phyloP scores from a whole-genome alignment of 2,329 filamentous ascomycete genomes.

The Botrytis squamosa region DNA sequence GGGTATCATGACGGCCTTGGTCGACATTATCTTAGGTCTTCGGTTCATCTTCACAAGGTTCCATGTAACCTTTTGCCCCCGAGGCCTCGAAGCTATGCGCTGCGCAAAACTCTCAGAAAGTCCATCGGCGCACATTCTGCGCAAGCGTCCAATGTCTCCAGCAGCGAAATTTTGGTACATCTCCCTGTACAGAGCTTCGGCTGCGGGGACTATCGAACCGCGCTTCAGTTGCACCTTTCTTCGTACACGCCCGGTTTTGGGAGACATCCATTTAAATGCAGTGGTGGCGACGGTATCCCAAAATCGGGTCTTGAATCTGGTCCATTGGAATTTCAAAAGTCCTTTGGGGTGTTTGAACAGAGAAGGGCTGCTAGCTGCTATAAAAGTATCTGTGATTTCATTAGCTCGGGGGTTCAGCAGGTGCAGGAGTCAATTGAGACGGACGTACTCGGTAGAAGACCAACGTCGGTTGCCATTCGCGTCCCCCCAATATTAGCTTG shows the following conservation, averaged over 20 bases:
- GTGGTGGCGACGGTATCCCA: conserved; percentile 30
- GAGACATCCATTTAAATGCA: conserved; percentile 28
- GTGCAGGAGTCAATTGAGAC: conserved; percentile 7
- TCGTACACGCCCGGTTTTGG: conserved; percentile 17
- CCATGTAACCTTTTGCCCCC: conserved; percentile 50
- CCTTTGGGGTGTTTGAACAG: conserved; percentile 33
- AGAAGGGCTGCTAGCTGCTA: conserved; percentile 39
- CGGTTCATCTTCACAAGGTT: conserved; percentile 53
- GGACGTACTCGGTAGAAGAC: conserved; percentile 32
- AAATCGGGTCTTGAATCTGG: conserved; percentile 30
- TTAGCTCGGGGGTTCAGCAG: neutral
- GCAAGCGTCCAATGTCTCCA: conserved; percentile 53
- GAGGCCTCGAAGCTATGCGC: conserved; percentile 53
- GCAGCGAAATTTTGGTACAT: conserved; percentile 62
- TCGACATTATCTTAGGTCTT: conserved; percentile 44
- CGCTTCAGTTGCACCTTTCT: conserved; percentile 43
- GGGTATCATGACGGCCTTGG: conserved; percentile 52
- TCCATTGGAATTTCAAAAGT: conserved; percentile 36
- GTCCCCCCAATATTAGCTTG: neutral
- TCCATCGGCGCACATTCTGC: conserved; percentile 53
- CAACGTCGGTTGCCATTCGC: conserved; percentile 32
- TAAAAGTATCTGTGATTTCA: conserved; percentile 39
- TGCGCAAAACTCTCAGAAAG: conserved; percentile 52
- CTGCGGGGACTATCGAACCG: conserved; percentile 49
- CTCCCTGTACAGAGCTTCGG: conserved; percentile 57